Percentiles rank a stretch among this genome's conserved stretches.
phyloP scores from a whole-genome alignment of 768 basidiomycete genomes.

The Pulveroboletus sp. region DNA sequence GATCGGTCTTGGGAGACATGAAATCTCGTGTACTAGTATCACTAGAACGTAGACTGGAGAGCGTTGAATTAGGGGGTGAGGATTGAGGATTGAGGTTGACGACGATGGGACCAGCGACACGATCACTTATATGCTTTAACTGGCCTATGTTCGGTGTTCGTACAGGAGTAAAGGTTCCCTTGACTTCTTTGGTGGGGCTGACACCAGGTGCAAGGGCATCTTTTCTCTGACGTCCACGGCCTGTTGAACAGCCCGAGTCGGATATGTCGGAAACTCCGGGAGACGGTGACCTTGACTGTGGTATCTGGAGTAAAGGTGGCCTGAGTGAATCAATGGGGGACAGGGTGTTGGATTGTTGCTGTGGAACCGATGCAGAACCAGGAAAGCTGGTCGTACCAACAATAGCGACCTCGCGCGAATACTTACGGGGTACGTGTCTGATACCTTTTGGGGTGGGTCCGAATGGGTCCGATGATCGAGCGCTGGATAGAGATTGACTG shows the following conservation, averaged over 20 bases:
- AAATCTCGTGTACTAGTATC: constrained; percentile 25
- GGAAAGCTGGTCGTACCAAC: constrained; percentile 42
- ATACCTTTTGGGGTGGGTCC: constrained; percentile 24
- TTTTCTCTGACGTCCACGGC: constrained; percentile 29
- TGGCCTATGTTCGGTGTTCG: constrained; percentile 63
- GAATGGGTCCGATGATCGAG: constrained; percentile 46
- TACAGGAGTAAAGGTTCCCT: constrained; percentile 28
- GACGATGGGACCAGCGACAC: constrained; percentile 61
- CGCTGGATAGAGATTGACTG: constrained; percentile 6
- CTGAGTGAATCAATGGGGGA: constrained; percentile 31
- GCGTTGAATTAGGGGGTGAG: constrained; percentile 26
- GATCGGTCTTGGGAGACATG: constrained; percentile 24
- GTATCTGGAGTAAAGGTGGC: constrained; percentile 37
- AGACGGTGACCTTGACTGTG: constrained; percentile 32
- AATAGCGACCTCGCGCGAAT: constrained; percentile 49
- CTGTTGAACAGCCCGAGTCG: constrained; percentile 30
- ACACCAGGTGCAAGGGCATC: constrained; percentile 33
- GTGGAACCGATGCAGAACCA: constrained; percentile 26
- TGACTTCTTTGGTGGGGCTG: constrained; percentile 28
- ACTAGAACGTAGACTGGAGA: constrained; percentile 25
- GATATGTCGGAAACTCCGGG: constrained; percentile 30
- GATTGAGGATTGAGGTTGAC: constrained; percentile 42
- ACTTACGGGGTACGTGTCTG: constrained; percentile 41
- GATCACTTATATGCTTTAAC: constrained; percentile 52
- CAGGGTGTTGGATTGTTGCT: constrained; percentile 28